These are phyloP conservation scores for Botrytis pseudocinerea DNA, from an alignment of 2,329 filamentous ascomycete genomes.

Conservation along the genomic window DNA sequence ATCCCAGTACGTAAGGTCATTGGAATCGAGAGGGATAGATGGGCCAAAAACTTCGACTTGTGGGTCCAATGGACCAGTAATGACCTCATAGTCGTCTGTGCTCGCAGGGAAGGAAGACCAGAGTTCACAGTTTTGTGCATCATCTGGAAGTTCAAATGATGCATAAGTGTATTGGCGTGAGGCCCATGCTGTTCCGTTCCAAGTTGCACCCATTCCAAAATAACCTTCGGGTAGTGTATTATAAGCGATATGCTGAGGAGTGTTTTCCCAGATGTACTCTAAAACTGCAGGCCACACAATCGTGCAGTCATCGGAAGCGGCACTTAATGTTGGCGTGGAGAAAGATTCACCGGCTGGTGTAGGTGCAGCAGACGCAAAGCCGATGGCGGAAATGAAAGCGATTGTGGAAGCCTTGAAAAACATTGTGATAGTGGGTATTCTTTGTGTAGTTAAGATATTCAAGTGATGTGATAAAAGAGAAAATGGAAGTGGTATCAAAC, in stretches of 20 bases:
- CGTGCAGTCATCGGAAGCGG: neutral
- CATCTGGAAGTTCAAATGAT: neutral
- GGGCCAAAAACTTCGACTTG: neutral
- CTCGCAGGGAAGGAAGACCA: neutral
- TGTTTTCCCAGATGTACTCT: neutral
- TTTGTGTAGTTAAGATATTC: neutral
- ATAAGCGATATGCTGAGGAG: neutral
- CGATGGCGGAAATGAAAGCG: neutral
- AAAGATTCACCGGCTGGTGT: neutral
- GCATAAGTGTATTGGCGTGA: slow-evolving; percentile 9
- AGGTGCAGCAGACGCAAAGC: neutral
- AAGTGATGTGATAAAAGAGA: neutral
- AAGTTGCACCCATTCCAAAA: slow-evolving; percentile 12
- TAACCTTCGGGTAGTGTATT: slow-evolving; percentile 7
- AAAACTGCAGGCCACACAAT: neutral
- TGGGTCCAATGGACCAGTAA: neutral
- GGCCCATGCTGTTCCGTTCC: slow-evolving; percentile 3
- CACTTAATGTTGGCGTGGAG: neutral
- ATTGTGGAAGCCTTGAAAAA: neutral
- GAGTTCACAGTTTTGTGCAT: slow-evolving; percentile 3
- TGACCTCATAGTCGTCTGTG: neutral
- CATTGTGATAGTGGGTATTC: neutral
- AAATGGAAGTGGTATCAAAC: no score
- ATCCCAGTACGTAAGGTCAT: slow-evolving; percentile 3
- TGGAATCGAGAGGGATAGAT: neutral